phyloP scores from a whole-genome alignment of 2,329 filamentous ascomycete species.

The Colletotrichum orbiculare region DNA sequence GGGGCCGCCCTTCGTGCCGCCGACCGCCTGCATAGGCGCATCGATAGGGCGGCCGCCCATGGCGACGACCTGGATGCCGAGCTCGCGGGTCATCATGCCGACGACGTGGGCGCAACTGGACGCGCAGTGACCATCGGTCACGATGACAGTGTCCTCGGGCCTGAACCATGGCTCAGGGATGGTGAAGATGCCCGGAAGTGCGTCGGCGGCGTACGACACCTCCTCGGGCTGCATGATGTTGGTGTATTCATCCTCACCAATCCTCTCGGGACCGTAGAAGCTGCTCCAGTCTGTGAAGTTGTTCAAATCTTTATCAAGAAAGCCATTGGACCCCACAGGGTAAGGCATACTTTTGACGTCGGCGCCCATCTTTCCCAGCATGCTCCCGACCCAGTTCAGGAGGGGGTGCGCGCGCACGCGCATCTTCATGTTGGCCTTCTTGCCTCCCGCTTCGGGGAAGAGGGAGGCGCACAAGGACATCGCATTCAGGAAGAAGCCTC shows the following conservation, averaged over 20 bases:
- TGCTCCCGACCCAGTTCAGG: slow-evolving; percentile 29
- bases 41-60: slow-evolving; percentile 68
- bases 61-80: slow-evolving; percentile 65
- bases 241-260: slow-evolving; percentile 50
- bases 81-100: slow-evolving; percentile 60
- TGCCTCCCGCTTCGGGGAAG: slow-evolving; percentile 15
- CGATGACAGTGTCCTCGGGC: slow-evolving; percentile 41
- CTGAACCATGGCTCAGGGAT: slow-evolving; percentile 44
- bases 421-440: slow-evolving; percentile 27
- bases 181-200: slow-evolving; percentile 2
- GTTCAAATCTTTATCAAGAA: slow-evolving; percentile 20
- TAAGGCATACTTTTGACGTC: slow-evolving; percentile 12
- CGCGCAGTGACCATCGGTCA: slow-evolving; percentile 41
- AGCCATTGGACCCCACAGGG: slow-evolving; percentile 36
- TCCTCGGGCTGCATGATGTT: slow-evolving; percentile 38
- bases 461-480: slow-evolving; percentile 25
- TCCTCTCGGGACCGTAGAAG: slow-evolving; percentile 51
- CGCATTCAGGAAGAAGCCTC: slow-evolving; percentile 54
- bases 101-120: slow-evolving; percentile 40
- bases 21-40: slow-evolving; percentile 69
- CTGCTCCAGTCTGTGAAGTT: slow-evolving; percentile 50
- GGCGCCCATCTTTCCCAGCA: not conserved
- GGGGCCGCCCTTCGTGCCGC: slow-evolving; percentile 71
- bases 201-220: slow-evolving; percentile 6
- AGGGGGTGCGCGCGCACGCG: slow-evolving; percentile 29